Evolutionary conservation across 2,329 filamentous ascomycete species (phyloP).

Genomic region (Fusarium duplospermum): DNA sequence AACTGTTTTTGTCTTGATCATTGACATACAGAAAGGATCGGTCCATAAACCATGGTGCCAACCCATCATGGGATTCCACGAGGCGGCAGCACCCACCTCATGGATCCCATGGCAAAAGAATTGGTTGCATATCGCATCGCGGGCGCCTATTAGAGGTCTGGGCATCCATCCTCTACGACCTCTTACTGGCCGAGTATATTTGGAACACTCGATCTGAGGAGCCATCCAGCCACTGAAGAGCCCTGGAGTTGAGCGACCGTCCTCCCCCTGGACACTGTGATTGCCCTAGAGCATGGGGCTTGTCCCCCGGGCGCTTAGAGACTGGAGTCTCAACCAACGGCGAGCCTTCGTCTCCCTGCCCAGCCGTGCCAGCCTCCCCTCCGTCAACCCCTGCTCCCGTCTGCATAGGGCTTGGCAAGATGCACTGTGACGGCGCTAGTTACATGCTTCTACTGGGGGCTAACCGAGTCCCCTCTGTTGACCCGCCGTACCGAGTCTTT

Average conservation of each 20-base stretch:
- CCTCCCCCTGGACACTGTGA: background rate
- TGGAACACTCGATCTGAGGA: slow-evolving; percentile 37
- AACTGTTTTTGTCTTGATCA: slow-evolving; percentile 24
- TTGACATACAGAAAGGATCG: background rate
- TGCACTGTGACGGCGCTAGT: slow-evolving; percentile 46
- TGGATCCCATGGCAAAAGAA: background rate
- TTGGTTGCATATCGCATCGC: slow-evolving; percentile 26
- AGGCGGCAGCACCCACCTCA: background rate
- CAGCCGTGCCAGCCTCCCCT: slow-evolving; percentile 17
- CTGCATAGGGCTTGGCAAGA: slow-evolving; percentile 13
- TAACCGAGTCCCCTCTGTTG: slow-evolving; percentile 2
- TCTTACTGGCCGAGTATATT: slow-evolving; percentile 46
- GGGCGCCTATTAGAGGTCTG: slow-evolving; percentile 43
- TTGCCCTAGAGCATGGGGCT: slow-evolving; percentile 17
- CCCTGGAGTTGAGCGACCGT: slow-evolving; percentile 14
- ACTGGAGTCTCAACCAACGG: slow-evolving; percentile 32
- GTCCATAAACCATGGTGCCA: slow-evolving; percentile 1
- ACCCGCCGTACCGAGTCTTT: slow-evolving; percentile 12
- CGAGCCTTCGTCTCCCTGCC: slow-evolving; percentile 5
- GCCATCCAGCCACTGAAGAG: slow-evolving; percentile 24
- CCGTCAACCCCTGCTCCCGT: slow-evolving; percentile 5
- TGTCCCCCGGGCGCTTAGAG: slow-evolving; percentile 40
- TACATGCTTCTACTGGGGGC: background rate
- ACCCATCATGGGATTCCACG: slow-evolving; percentile 12
- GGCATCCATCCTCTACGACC: slow-evolving; percentile 16